Evolutionary conservation across 148 eudicot genomes (phyloP).

Genomic region (Limonium bicolor): DNA sequence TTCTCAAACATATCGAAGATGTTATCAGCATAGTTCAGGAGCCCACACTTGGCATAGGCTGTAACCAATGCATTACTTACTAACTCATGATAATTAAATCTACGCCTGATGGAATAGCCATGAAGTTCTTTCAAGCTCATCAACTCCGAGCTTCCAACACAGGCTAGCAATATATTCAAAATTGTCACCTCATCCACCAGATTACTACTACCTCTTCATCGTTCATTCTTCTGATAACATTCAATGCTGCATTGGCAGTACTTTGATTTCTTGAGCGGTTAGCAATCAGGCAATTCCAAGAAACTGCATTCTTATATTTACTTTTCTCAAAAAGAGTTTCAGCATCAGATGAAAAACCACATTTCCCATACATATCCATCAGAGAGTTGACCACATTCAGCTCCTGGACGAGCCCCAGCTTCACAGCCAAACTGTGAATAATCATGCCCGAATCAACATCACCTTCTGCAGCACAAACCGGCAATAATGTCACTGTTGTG

Average conservation of each 20-base stretch:
- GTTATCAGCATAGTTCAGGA: slow-evolving; percentile 5
- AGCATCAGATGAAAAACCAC: slow-evolving; percentile 30
- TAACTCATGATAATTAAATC: slow-evolving; percentile 23
- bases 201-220: slow-evolving; percentile 2
- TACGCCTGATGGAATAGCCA: slow-evolving; percentile 33
- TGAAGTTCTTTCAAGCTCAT: slow-evolving; percentile 50
- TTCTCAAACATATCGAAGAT: slow-evolving; percentile 5
- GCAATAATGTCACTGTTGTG: slow-evolving; percentile 39
- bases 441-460: slow-evolving; percentile 25
- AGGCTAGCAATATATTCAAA: slow-evolving; percentile 39
- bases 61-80: slow-evolving; percentile 46
- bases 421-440: slow-evolving; percentile 42
- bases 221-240: slow-evolving; percentile 32
- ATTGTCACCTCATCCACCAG: slow-evolving; percentile 33
- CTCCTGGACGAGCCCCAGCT: slow-evolving; percentile 23
- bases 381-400: slow-evolving; percentile 42
- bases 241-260: slow-evolving; percentile 13
- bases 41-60: slow-evolving; percentile 35
- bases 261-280: slow-evolving; percentile 33
- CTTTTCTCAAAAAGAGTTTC: slow-evolving; percentile 22
- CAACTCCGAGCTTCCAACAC: slow-evolving; percentile 14
- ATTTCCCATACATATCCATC: slow-evolving; percentile 58
- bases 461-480: slow-evolving; percentile 28
- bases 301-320: slow-evolving; percentile 27
- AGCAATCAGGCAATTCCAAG: slow-evolving; percentile 53